These are phyloP conservation scores for Pythium myriotylum DNA, from an alignment of 352 stramenopile genomes.

Conservation along the genomic window DNA sequence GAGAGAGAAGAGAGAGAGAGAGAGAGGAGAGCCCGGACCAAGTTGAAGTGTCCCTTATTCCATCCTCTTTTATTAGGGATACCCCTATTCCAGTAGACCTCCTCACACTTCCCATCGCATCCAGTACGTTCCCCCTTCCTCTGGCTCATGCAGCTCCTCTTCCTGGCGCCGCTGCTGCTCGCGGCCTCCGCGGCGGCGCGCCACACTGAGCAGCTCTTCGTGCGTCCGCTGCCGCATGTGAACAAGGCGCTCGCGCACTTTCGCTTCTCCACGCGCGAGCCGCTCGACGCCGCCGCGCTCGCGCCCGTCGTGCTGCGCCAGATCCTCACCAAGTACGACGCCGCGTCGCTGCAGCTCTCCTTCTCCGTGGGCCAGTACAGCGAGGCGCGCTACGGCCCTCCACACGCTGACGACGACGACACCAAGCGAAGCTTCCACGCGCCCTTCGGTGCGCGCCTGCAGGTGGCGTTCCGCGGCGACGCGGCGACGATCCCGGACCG, in stretches of 20 bases:
- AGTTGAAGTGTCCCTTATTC: constrained; percentile 20
- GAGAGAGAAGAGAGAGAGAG: too few species aligned
- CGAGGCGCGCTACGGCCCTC: constrained; percentile 48
- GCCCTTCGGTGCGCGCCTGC: constrained; percentile 66
- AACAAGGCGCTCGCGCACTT: constrained; percentile 63
- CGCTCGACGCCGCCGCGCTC: constrained; percentile 18
- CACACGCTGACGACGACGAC: constrained; percentile 7
- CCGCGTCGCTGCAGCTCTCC: constrained; percentile 64
- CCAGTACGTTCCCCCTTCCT: not conserved
- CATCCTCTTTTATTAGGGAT: not conserved
- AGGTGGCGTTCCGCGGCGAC: constrained; percentile 49
- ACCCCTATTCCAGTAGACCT: constrained; percentile 5
- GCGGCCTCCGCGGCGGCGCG: constrained; percentile 13
- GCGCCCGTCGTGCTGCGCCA: constrained; percentile 67
- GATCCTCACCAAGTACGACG: constrained; percentile 73
- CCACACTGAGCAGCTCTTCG: constrained; percentile 53
- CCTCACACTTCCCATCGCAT: too few species aligned
- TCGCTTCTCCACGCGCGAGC: constrained; percentile 44
- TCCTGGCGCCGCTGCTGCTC: not conserved
- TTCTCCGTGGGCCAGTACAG: constrained; percentile 68
- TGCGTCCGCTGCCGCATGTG: constrained; percentile 51
- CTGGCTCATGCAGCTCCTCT: not conserved
- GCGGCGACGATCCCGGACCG: constrained; percentile 23
- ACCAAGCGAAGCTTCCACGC: constrained; percentile 32
- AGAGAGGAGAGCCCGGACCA: not conserved